Base-by-base conservation (phyloP, 2,329 filamentous ascomycete species). In the Phaeosphaeriaceae sp. region DNA sequence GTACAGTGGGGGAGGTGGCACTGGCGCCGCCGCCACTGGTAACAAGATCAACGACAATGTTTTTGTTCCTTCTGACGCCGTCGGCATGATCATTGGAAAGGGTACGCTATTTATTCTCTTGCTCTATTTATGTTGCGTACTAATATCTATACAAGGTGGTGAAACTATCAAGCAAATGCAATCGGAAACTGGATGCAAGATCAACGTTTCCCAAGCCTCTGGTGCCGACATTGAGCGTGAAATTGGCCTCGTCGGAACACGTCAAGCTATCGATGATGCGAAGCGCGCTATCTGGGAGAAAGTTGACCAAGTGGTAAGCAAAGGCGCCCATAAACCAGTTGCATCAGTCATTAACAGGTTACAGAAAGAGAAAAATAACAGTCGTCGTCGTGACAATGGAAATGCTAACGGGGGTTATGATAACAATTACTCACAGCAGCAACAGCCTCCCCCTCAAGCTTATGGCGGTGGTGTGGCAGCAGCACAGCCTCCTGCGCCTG, bases 101-200 rank as follows among this genome's bases (percentile, higher is more conserved):
- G 89, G 80, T 81, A 63, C 52, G 52, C 42, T 34, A 28, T 11
- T n/a, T 34, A 28, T 11, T n/a, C 13, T 34, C 18, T 7, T 21
- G 4, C 2, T 50, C 3, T 23, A 23, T 16, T 6, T 13, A 11
- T 18, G 16, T 13, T 30, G 29, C 18, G 34, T 43, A 61, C 55
- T 72, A 59, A 63, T 51, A 35, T 26, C 18, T 29, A 13, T 18
- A 45, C 6, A 43, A 81, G 82, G 90, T 48, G 92, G 92, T 58
- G 92, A 96, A 76, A 95, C 92, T 0, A 96, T 96, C 70, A 91
- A 92, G 58, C 90, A 96, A 61, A 95, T 96, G 87, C 92, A 96
- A 73, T 88, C 86, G 67, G 83, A 79, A 26, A 94, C 90, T 4
- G 89, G 90, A 37, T 96, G 92, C 82, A 96, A 96, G 78, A 96